phyloP scores from a whole-genome alignment of 2,329 filamentous ascomycete species.

The Gyromitra esculenta region DNA sequence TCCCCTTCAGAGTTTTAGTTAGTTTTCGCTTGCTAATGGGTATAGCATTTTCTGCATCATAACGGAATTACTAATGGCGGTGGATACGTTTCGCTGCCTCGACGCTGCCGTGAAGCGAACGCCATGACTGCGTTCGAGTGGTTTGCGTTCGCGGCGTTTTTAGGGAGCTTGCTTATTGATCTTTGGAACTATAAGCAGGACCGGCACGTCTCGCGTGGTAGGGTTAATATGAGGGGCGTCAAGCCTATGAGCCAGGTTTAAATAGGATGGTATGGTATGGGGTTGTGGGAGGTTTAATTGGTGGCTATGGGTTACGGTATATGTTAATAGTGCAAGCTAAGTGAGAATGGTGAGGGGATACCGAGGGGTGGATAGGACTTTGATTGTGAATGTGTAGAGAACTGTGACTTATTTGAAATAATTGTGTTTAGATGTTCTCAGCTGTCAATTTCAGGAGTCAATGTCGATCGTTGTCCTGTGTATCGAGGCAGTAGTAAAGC shows the following conservation, averaged over 20 bases:
- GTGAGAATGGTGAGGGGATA: background rate
- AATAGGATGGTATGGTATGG: background rate
- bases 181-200: slow-evolving; percentile 32
- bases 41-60: slow-evolving; percentile 27
- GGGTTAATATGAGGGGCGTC: slow-evolving; percentile 2
- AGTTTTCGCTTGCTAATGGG: background rate
- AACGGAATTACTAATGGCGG: slow-evolving; percentile 64
- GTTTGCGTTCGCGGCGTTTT: slow-evolving; percentile 64
- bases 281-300: background rate
- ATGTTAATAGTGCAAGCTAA: background rate
- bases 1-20: background rate
- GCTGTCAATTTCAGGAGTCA: background rate
- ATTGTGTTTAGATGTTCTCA: background rate
- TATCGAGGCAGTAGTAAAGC: background rate
- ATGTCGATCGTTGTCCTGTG: background rate
- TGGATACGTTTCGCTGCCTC: slow-evolving; percentile 57
- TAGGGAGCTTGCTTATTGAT: slow-evolving; percentile 50
- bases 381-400: background rate
- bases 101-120: slow-evolving; percentile 66
- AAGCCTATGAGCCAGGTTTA: slow-evolving; percentile 44
- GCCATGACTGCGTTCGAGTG: slow-evolving; percentile 66
- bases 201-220: background rate
- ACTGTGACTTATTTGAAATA: background rate
- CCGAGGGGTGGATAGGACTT: background rate
- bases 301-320: background rate